A percentile compares a stretch with the other conserved stretches of the same genome.
Evolutionary conservation across 805 yeast genomes (phyloP).

Genomic region (Sugiyamaella qingdaonensis): DNA sequence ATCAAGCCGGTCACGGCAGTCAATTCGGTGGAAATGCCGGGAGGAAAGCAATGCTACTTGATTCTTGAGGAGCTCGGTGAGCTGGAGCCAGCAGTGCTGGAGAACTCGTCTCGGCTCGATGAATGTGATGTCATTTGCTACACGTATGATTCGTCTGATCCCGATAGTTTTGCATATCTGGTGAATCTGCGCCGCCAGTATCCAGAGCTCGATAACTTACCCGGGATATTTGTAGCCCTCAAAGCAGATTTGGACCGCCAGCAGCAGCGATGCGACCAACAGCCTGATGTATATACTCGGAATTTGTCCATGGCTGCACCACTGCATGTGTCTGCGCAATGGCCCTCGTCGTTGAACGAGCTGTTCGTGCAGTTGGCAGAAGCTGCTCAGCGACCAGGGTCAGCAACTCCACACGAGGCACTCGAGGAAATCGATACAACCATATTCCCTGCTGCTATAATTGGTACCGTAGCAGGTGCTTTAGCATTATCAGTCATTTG

Average conservation of each 20-base stretch:
- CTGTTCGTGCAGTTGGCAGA: conserved; percentile 82
- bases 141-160: conserved; percentile 91
- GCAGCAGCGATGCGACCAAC: conserved; percentile 79
- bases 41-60: conserved; percentile 92
- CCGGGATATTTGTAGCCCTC: conserved; percentile 82
- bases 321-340: conserved; percentile 80
- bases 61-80: conserved; percentile 89
- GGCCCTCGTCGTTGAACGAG: conserved; percentile 85
- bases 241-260: conserved; percentile 96
- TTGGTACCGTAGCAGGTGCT: conserved; percentile 4
- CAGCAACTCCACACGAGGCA: conserved; percentile 62
- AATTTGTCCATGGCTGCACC: conserved; percentile 70
- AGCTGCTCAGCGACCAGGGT: conserved; percentile 75
- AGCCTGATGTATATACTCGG: conserved; percentile 83
- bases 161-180: conserved; percentile 84
- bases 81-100: conserved; percentile 74
- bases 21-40: conserved; percentile 86
- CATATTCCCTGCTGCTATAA: conserved; percentile 44
- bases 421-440: conserved; percentile 54
- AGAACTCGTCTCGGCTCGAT: conserved; percentile 61
- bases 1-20: conserved; percentile 77
- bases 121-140: conserved; percentile 90
- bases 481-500: conserved; percentile 3
- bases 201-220: conserved; percentile 59
- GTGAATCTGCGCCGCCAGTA: conserved; percentile 63